These are phyloP conservation scores for Phaffomyces thermotolerans DNA, from an alignment of 805 yeast genomes.

Conservation along the genomic window DNA sequence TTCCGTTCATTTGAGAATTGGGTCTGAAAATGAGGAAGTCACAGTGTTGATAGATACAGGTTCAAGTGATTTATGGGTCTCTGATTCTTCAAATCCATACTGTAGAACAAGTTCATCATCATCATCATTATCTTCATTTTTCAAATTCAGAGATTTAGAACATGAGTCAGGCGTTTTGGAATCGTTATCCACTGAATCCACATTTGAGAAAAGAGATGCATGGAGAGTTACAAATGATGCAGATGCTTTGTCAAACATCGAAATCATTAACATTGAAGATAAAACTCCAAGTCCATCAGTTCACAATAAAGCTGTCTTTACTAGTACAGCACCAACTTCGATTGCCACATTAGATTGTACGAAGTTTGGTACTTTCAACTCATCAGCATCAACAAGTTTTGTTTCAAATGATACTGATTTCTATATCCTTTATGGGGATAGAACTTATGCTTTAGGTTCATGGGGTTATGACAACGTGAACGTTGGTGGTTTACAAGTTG, in stretches of 20 bases:
- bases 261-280: background rate
- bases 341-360: constrained; percentile 30
- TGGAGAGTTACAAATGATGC: constrained; percentile 6
- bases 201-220: constrained; percentile 6
- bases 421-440: constrained; percentile 44
- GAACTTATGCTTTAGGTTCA: constrained; percentile 28
- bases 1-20: constrained; percentile 40
- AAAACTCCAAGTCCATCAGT: background rate
- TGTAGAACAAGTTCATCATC: constrained; percentile 23
- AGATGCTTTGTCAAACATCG: background rate
- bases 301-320: constrained; percentile 5
- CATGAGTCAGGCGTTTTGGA: constrained; percentile 1
- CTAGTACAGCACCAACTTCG: constrained; percentile 1
- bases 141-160: constrained; percentile 12
- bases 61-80: constrained; percentile 67
- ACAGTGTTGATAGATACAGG: constrained; percentile 67
- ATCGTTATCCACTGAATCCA: background rate
- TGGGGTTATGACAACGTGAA: constrained; percentile 47
- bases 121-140: background rate
- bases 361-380: constrained; percentile 33
- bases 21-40: constrained; percentile 51
- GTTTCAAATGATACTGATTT: constrained; percentile 29
- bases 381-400: constrained; percentile 28
- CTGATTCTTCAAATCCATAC: constrained; percentile 40
- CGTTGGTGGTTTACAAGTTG: constrained; percentile 46